These are phyloP conservation scores for Cutaneotrichosporon sp. DNA, from an alignment of 1,284 basidiomycete genomes.

Conservation along the genomic window DNA sequence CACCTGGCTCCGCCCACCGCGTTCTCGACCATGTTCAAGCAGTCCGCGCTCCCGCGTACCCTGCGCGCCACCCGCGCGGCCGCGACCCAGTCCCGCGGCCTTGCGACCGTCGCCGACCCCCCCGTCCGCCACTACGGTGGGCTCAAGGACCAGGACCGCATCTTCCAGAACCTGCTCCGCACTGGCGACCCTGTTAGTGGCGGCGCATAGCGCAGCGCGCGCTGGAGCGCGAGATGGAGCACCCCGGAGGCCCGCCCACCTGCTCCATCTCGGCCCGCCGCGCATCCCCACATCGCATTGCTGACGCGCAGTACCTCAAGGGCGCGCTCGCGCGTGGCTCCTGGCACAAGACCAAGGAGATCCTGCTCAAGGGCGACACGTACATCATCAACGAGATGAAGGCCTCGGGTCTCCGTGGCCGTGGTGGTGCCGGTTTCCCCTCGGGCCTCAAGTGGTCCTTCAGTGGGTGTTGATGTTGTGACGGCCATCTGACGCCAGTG, in stretches of 20 bases:
- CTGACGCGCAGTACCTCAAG: constrained; percentile 59
- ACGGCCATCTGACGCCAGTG: constrained; percentile 25
- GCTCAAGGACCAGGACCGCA: constrained; percentile 89
- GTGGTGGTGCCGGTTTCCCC: constrained; percentile 97
- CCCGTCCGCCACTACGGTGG: constrained; percentile 86
- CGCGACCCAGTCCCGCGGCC: constrained; percentile 16
- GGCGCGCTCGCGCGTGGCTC: constrained; percentile 89
- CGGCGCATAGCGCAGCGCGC: neutral
- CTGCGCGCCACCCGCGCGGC: constrained; percentile 10
- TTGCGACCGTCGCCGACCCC: constrained; percentile 74
- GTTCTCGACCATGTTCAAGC: constrained; percentile 12
- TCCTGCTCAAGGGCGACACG: constrained; percentile 77
- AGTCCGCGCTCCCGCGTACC: constrained; percentile 12
- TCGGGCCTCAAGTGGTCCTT: constrained; percentile 98
- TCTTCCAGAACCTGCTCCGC: constrained; percentile 9
- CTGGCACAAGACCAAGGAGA: constrained; percentile 98
- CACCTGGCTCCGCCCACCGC: constrained; percentile 2
- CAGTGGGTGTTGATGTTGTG: constrained; percentile 56
- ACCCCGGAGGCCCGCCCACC: neutral
- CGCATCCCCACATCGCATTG: neutral
- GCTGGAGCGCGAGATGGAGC: neutral
- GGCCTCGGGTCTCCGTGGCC: constrained; percentile 91
- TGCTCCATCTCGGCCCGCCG: neutral
- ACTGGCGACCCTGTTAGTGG: constrained; percentile 1
- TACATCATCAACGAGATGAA: constrained; percentile 93